Evolutionary conservation across 2,329 filamentous ascomycete species (phyloP).

Genomic region (Penicillium aurantiogriseum): DNA sequence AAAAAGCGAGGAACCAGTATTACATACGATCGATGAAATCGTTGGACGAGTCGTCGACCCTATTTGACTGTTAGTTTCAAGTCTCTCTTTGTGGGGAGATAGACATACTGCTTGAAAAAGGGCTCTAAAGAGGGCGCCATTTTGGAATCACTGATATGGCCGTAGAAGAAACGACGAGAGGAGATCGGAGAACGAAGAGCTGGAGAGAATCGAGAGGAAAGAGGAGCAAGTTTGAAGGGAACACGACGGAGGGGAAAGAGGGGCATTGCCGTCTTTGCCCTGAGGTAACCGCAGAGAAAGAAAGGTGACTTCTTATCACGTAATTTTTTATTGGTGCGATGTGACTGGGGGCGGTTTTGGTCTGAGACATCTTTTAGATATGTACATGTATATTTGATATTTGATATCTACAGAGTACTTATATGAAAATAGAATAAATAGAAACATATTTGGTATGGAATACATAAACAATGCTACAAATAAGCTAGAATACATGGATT

Average conservation of each 20-base stretch:
- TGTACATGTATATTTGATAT: too few relatives aligned
- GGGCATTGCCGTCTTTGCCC: conserved; percentile 29
- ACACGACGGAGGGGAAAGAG: conserved; percentile 35
- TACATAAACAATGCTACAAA: conserved; percentile 21
- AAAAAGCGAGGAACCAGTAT: background rate
- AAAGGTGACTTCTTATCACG: conserved; percentile 23
- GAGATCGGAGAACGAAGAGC: conserved; percentile 13
- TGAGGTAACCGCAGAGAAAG: conserved; percentile 9
- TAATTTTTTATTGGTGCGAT: conserved; percentile 16
- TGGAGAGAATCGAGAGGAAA: conserved; percentile 17
- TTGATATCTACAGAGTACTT: too few relatives aligned
- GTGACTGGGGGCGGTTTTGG: background rate
- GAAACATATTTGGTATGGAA: conserved; percentile 7
- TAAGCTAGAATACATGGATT: conserved; percentile 25
- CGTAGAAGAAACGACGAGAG: conserved; percentile 43
- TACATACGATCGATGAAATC: conserved; percentile 76
- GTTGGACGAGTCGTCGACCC: conserved; percentile 72
- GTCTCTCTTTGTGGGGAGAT: background rate
- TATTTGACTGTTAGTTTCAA: conserved; percentile 18
- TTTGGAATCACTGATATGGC: conserved; percentile 52
- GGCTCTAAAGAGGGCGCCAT: conserved; percentile 90
- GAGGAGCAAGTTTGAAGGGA: conserved; percentile 24
- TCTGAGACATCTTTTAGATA: background rate
- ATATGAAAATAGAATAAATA: background rate
- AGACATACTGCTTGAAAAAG: conserved; percentile 73